Evolutionary conservation across 371 early-diverging fungal genomes (phyloP).

Genomic region (Apophysomyces trapeziformis): DNA sequence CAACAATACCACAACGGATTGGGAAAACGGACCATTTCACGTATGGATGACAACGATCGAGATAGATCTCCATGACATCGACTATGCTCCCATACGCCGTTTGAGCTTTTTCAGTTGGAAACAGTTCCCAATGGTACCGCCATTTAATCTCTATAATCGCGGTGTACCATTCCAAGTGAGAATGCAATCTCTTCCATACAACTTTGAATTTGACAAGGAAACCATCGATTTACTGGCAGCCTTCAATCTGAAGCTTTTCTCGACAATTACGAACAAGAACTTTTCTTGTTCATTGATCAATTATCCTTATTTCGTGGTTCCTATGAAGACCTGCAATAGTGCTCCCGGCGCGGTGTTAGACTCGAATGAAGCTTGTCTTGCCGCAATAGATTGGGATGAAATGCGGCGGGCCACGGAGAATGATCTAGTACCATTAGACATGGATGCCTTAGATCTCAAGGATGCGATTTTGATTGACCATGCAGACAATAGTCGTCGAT

Average conservation of each 20-base stretch:
- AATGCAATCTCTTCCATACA: conserved; percentile 21
- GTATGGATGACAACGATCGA: conserved; percentile 37
- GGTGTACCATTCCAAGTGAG: conserved; percentile 32
- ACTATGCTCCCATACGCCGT: conserved; percentile 44
- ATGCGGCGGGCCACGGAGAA: conserved; percentile 29
- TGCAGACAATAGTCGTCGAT: conserved; percentile 60
- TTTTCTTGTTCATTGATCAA: conserved; percentile 56
- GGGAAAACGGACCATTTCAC: conserved; percentile 35
- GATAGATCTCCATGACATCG: conserved; percentile 26
- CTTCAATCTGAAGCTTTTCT: conserved; percentile 55
- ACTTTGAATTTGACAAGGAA: conserved; percentile 33
- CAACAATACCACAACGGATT: not conserved
- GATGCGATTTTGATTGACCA: conserved; percentile 54
- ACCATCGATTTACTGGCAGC: conserved; percentile 45
- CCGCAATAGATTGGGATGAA: conserved; percentile 65
- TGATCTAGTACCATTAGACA: conserved; percentile 14
- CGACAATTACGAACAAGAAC: conserved; percentile 55
- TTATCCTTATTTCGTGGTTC: conserved; percentile 64
- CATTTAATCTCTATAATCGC: conserved; percentile 49
- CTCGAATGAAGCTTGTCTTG: not conserved
- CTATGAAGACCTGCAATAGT: conserved; percentile 31
- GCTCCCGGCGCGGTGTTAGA: conserved; percentile 8
- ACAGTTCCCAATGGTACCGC: conserved; percentile 46
- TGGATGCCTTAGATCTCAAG: conserved; percentile 21
- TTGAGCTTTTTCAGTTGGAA: conserved; percentile 56